Base-by-base conservation (phyloP, 1,139 yeast genomes). In the Suhomyces kunorum region DNA sequence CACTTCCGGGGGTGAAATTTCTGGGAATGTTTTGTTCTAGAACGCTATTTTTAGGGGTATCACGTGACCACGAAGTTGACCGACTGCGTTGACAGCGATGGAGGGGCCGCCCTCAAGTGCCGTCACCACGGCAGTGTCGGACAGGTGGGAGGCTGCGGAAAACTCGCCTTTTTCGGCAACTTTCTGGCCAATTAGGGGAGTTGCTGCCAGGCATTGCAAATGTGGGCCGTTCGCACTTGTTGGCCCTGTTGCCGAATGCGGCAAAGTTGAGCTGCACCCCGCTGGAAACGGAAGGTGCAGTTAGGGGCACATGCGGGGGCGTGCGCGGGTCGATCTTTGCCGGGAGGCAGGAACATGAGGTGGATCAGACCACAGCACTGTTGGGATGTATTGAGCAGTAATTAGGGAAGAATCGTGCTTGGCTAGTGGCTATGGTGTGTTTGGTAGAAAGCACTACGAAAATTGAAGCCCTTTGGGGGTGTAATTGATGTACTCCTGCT, bases 11-110 rank as follows among this genome's bases (percentile, higher is more conserved):
- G 39, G 34, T 30, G 39, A 25, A 36, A 36, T 36, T 36, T 34
- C 32, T 36, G 40, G 17, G 27, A 38, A 33, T 37, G 33, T 40
- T 39, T 30, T 36, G 45, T 40, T 42, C 42, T 39, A 42, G 43
- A 39, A 28, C 42, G 34, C 43, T 40, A 36, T 40, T 40, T 40
- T 36, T 36, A 40, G 43, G 20, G 13, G 12, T 17, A 13, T 14
- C 34, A 32, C 34, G 34, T 32, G 34, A n/a, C 11, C 12, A 5
- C 16, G 23, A 8, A 11, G 23, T 20, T 20, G 8, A 3, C 8
- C 5, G 8, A n/a, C n/a, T n/a, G n/a, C n/a, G n/a, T n/a, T n/a
- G n/a, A n/a, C n/a, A n/a, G n/a, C n/a, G n/a, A n/a, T n/a, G n/a
- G n/a, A n/a, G n/a, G n/a, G n/a, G n/a, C n/a, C n/a, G n/a, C n/a